phyloP scores from a whole-genome alignment of 192 early-diverging fungal species.

The Backusella sp. region DNA sequence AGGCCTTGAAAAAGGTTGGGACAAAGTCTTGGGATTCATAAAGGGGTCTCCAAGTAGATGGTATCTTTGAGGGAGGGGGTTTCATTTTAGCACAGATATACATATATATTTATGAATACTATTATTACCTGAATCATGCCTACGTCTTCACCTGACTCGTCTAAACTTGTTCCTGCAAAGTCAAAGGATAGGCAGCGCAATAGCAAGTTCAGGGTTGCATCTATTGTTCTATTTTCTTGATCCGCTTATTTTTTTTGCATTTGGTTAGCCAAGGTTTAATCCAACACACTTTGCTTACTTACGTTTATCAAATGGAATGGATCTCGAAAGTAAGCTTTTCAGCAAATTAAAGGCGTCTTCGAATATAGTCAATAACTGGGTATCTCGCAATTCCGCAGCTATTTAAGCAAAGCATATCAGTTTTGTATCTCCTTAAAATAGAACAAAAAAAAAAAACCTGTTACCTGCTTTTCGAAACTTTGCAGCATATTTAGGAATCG shows the following conservation, averaged over 20 bases:
- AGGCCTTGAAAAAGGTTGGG: slow-evolving; percentile 70
- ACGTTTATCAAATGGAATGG: slow-evolving; percentile 45
- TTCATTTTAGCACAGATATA: not conserved
- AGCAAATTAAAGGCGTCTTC: slow-evolving; percentile 37
- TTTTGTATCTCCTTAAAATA: not conserved
- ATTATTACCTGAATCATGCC: slow-evolving; percentile 57
- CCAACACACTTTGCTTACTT: not conserved
- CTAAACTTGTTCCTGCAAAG: slow-evolving; percentile 74
- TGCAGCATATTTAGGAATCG: slow-evolving; percentile 56
- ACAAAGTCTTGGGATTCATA: slow-evolving; percentile 71
- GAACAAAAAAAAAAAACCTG: not conserved
- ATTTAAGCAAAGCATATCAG: not conserved
- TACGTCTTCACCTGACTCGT: slow-evolving; percentile 77
- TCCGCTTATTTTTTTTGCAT: slow-evolving; percentile 24
- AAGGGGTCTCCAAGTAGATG: slow-evolving; percentile 73
- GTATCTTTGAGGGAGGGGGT: slow-evolving; percentile 36
- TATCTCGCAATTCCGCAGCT: slow-evolving; percentile 47
- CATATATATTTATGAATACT: too few species aligned
- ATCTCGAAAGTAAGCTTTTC: slow-evolving; percentile 28
- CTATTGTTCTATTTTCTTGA: slow-evolving; percentile 37
- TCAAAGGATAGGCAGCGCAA: slow-evolving; percentile 73
- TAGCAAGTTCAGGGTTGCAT: slow-evolving; percentile 59
- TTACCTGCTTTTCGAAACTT: slow-evolving; percentile 69
- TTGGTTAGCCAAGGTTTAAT: not conserved
- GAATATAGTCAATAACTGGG: slow-evolving; percentile 34